These are phyloP conservation scores for Skeletonema tropicum DNA, from an alignment of 108 stramenopile genomes.

Conservation along the genomic window DNA sequence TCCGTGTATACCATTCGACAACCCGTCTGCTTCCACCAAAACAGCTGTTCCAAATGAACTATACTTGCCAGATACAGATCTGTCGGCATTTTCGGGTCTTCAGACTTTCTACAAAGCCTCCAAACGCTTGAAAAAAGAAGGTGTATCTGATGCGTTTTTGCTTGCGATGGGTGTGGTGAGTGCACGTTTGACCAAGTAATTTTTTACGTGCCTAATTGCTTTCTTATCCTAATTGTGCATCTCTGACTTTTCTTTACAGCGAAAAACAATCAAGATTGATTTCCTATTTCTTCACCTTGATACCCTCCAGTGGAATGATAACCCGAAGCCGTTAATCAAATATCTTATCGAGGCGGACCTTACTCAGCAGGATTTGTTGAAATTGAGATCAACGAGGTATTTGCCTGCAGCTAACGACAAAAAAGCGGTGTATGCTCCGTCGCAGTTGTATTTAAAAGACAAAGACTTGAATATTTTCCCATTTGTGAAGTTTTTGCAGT, in stretches of 20 bases:
- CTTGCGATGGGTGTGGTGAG: slow-evolving; percentile 59
- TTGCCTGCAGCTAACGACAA: slow-evolving; percentile 71
- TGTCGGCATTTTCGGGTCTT: slow-evolving; percentile 69
- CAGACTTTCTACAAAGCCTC: slow-evolving; percentile 55
- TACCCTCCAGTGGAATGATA: slow-evolving; percentile 63
- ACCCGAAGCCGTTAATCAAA: slow-evolving; percentile 76
- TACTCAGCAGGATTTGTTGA: slow-evolving; percentile 58
- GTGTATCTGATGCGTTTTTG: slow-evolving; percentile 72
- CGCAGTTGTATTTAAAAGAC: slow-evolving; percentile 57
- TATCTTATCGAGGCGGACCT: slow-evolving; percentile 70
- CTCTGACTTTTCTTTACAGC: not conserved
- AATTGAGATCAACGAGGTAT: slow-evolving; percentile 64
- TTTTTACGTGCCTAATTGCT: no score
- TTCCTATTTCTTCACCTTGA: slow-evolving; percentile 76
- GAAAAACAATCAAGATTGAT: slow-evolving; percentile 76
- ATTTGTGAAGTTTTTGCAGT: slow-evolving; percentile 68
- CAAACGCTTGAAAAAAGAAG: slow-evolving; percentile 40
- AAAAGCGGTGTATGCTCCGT: slow-evolving; percentile 63
- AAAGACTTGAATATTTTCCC: slow-evolving; percentile 63
- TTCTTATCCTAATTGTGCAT: no score
- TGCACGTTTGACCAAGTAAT: no score
- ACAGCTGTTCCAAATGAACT: slow-evolving; percentile 61
- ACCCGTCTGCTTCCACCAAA: slow-evolving; percentile 6
- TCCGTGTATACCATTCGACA: slow-evolving; percentile 20
- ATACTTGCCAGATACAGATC: slow-evolving; percentile 70